A percentile compares a stretch with the other conserved stretches of the same genome.
phyloP scores from a whole-genome alignment of 2,329 filamentous ascomycete genomes.

The Aspergillus ochraceoroseus region DNA sequence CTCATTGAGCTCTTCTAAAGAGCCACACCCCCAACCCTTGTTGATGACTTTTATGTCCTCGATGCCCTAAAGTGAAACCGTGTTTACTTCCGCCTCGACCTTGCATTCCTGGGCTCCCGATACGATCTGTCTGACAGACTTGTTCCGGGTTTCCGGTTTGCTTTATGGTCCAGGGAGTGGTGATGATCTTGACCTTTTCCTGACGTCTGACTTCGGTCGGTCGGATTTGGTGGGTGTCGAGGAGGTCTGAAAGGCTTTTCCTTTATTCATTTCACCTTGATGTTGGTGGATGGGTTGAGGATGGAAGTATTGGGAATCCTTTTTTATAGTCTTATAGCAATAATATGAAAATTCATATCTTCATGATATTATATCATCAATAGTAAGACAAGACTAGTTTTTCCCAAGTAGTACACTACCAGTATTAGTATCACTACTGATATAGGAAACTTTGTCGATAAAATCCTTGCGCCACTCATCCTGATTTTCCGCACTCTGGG shows the following conservation, averaged over 20 bases:
- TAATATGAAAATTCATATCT: no score
- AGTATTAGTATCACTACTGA: no score
- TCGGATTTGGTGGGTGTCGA: conserved; percentile 72
- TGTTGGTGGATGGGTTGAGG: conserved; percentile 18
- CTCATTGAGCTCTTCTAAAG: conserved; percentile 84
- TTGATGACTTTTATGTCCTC: conserved; percentile 85
- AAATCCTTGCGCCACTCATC: conserved; percentile 15
- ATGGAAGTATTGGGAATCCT: no score
- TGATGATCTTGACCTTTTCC: conserved; percentile 87
- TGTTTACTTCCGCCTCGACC: conserved; percentile 49
- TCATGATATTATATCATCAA: no score
- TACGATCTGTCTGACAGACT: conserved; percentile 23
- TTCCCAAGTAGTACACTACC: no score
- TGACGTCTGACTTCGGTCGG: conserved; percentile 71
- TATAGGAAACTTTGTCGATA: conserved; percentile 14
- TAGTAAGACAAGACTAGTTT: no score
- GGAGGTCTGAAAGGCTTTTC: conserved; percentile 78
- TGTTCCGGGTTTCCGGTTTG: conserved; percentile 34
- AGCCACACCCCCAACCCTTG: conserved; percentile 92
- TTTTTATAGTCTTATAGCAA: no score
- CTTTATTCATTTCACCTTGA: conserved; percentile 51
- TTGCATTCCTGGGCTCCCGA: conserved; percentile 14
- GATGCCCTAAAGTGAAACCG: conserved; percentile 80
- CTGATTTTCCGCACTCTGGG: no score
- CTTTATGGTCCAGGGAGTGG: conserved; percentile 73